A percentile compares a stretch with the other conserved stretches of the same genome.
phyloP scores from a whole-genome alignment of 768 basidiomycete genomes.

The Panaeolus papilionaceus region DNA sequence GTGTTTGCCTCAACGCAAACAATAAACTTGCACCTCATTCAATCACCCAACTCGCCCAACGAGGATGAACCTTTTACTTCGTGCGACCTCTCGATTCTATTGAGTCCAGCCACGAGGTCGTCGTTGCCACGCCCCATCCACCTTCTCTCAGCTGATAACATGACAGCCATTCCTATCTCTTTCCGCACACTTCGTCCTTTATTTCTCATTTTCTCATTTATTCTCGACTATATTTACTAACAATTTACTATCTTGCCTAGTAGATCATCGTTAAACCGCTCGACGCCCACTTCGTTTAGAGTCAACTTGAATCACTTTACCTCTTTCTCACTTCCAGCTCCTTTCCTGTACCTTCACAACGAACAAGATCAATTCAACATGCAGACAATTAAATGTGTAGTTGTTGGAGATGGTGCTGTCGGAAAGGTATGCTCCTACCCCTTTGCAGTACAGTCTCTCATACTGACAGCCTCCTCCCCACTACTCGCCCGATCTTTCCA shows the following conservation, averaged over 20 bases:
- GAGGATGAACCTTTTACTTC: not conserved
- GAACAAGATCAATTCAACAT: constrained; percentile 48
- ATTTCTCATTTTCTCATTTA: constrained; percentile 15
- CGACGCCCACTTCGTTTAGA: constrained; percentile 12
- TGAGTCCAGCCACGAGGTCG: constrained; percentile 42
- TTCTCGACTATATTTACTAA: not conserved
- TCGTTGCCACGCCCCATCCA: constrained; percentile 41
- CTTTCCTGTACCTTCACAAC: constrained; percentile 5
- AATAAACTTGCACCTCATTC: not conserved
- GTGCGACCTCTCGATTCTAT: not conserved
- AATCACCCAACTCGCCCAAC: constrained; percentile 11
- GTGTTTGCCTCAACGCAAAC: not conserved
- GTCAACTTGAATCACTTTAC: constrained; percentile 9
- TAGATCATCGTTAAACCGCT: constrained; percentile 24
- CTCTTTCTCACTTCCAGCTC: constrained; percentile 1
- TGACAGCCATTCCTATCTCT: constrained; percentile 12
- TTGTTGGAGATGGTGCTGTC: constrained; percentile 97
- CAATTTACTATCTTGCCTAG: not conserved
- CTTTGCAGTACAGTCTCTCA: constrained; percentile 20
- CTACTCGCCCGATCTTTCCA: constrained; percentile 7
- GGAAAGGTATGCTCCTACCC: constrained; percentile 76
- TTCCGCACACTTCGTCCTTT: constrained; percentile 1
- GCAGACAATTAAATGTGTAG: constrained; percentile 99
- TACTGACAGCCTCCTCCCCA: constrained; percentile 11
- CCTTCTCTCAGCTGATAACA: constrained; percentile 16